Conservation (phyloP, 2,329 filamentous ascomycete genomes). For the Penicillium expansum region DNA sequence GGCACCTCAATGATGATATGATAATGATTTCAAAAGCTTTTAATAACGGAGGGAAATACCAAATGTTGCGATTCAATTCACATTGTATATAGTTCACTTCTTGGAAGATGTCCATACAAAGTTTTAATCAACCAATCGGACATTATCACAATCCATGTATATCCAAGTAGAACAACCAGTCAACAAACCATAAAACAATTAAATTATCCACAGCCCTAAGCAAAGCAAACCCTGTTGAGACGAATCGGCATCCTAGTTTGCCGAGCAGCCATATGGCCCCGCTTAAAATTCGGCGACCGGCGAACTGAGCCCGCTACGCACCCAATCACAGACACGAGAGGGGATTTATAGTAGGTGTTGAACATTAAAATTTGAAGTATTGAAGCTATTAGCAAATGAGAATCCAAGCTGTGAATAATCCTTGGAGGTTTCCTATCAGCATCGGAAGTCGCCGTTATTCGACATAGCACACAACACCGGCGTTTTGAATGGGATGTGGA, state of each 20-base stretch:
- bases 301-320: neutral
- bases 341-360: neutral
- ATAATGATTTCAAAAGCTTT: neutral
- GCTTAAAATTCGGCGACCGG: neutral
- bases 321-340: conserved; percentile 3
- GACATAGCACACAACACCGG: conserved; percentile 14
- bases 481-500: neutral
- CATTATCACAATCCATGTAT: neutral
- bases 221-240: neutral
- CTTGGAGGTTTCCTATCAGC: neutral
- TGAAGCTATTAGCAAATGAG: conserved; percentile 15
- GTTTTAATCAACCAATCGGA: neutral
- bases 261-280: neutral
- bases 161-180: neutral
- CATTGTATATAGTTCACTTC: neutral
- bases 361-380: neutral
- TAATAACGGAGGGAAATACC: neutral
- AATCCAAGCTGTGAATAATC: conserved; percentile 19
- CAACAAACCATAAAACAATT: neutral
- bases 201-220: neutral
- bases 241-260: neutral
- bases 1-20: neutral
- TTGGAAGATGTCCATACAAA: neutral
- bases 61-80: neutral
- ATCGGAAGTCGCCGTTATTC: conserved; percentile 15